These are phyloP conservation scores for Trichoderma oligosporum DNA, from an alignment of 2,329 filamentous ascomycete genomes.

Conservation along the genomic window DNA sequence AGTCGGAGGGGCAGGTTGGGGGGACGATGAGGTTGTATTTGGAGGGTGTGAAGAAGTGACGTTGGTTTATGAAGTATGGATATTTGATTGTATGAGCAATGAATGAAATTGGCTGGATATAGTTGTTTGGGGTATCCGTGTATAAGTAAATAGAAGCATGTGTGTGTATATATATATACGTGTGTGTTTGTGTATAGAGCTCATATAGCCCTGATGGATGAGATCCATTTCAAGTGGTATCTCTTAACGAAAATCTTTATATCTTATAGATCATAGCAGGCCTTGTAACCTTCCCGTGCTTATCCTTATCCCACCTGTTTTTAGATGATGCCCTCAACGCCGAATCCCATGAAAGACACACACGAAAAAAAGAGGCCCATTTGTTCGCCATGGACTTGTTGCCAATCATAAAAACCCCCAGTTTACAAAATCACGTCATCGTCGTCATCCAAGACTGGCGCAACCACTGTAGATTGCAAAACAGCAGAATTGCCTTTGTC, in stretches of 20 bases:
- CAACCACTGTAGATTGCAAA: constrained; percentile 6
- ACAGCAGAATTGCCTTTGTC: constrained; percentile 1
- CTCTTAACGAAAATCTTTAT: neutral
- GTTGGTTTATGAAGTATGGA: neutral
- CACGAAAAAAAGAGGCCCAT: neutral
- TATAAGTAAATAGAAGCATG: neutral
- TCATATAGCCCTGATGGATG: constrained; percentile 18
- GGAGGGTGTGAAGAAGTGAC: constrained; percentile 32
- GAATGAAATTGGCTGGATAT: neutral
- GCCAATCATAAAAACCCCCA: constrained; percentile 9
- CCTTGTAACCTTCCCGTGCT: neutral
- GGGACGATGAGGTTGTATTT: constrained; percentile 42
- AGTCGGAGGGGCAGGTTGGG: constrained; percentile 43
- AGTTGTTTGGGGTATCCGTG: constrained; percentile 8
- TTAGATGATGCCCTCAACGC: constrained; percentile 1
- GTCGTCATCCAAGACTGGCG: constrained; percentile 25
- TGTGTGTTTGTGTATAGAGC: constrained; percentile 2
- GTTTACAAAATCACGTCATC: constrained; percentile 36
- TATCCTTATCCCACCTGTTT: neutral
- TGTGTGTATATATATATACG: constrained; percentile 21
- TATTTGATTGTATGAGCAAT: neutral
- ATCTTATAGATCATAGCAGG: neutral
- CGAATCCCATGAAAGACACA: neutral
- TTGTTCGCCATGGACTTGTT: neutral
- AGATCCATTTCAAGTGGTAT: constrained; percentile 20